Base-by-base conservation (phyloP, 2,329 filamentous ascomycete genomes). In the Cladosporium sp. region DNA sequence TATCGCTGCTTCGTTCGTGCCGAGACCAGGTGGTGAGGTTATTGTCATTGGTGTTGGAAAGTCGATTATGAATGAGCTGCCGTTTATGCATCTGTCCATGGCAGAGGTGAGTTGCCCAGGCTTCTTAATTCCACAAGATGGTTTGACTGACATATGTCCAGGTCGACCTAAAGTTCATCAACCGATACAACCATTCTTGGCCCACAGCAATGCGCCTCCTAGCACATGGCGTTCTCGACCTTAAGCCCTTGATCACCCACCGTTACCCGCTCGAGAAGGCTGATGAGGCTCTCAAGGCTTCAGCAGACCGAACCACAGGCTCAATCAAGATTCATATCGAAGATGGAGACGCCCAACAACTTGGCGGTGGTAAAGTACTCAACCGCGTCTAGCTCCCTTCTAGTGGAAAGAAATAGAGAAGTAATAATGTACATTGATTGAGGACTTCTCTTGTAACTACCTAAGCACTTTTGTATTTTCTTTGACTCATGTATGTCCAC, bases 181-280 rank as follows among this genome's bases (percentile, higher is more conserved):
- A 88, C 64, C 74, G 84, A 7, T 88, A 87, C 62, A 73, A 77
- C 36, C 82, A 87, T 60, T 86, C 83, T 0, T 88, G 84, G 84
- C 83, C 84, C 0, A 76, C 79, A 0, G 84, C 80, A 0, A 83
- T 88, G 29, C 73, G 78, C 7, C 80, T 79, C 42, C 61, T 88
- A 22, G 75, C 73, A 34, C 80, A 81, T 3, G 78, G 78, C 0
- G 73, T 86, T 1, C 62, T 88, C 7, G 76, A 86, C 60, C 68
- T 85, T 17, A 82, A 82, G 60, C 76, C 74, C 42, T 67, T 86
- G 15, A 77, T 87, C 3, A 82, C 83, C 9, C 83, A 88, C 63
- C 73, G 71, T 1, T 85, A 82, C 54, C 77, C 80, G 0, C 68
- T 88, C 19, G 83, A 86, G 54, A 71, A 79, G 54, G 82, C 83